A percentile compares a stretch with the other conserved stretches of the same genome.
phyloP scores from a whole-genome alignment of 2,329 filamentous ascomycete species.

The Coniochaeta sp. region DNA sequence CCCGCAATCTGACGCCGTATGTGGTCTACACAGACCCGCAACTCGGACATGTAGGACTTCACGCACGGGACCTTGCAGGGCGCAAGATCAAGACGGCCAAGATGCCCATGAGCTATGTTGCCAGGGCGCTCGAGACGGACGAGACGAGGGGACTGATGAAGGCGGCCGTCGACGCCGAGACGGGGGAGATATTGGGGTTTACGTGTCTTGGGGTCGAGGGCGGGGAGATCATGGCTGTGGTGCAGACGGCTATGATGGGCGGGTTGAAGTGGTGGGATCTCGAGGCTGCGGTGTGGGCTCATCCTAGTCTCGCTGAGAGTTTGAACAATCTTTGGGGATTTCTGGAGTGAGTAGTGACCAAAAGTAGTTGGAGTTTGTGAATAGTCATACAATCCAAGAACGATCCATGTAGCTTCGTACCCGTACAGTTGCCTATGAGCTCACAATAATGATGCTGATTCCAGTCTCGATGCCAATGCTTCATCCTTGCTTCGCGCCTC shows the following conservation, averaged over 20 bases:
- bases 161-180: conserved; percentile 38
- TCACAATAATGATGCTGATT: neutral
- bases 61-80: conserved; percentile 28
- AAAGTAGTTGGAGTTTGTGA: neutral
- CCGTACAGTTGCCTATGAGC: neutral
- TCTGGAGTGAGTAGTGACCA: conserved; percentile 20
- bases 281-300: conserved; percentile 39
- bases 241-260: conserved; percentile 46
- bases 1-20: conserved; percentile 33
- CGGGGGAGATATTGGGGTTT: conserved; percentile 39
- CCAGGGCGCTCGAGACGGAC: conserved; percentile 40
- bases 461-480: neutral
- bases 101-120: conserved; percentile 45
- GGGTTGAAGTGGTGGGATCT: conserved; percentile 34
- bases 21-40: conserved; percentile 47
- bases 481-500: neutral
- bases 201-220: conserved; percentile 43
- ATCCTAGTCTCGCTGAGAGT: conserved; percentile 41
- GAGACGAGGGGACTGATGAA: conserved; percentile 46
- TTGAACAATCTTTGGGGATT: conserved; percentile 42
- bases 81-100: conserved; percentile 31
- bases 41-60: conserved; percentile 41
- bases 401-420: neutral
- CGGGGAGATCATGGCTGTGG: conserved; percentile 44
- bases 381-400: neutral